phyloP scores from a whole-genome alignment of 257 asterid species.

The Jasminum sambac region DNA sequence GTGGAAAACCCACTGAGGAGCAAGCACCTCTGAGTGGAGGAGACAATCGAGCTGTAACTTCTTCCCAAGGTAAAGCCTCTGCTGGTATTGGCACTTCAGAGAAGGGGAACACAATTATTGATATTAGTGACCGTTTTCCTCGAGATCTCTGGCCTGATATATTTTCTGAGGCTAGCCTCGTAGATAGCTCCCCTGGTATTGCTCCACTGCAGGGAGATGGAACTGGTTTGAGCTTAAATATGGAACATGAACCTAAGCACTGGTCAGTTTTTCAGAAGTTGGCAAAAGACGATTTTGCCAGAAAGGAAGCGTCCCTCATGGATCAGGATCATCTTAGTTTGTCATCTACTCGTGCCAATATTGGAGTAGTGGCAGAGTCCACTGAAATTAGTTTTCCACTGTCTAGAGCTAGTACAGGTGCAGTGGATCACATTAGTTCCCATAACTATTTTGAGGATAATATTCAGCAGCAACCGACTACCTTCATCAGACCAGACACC shows the following conservation, averaged over 20 bases:
- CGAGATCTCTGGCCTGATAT: slow-evolving; percentile 78
- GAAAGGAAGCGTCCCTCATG: slow-evolving; percentile 82
- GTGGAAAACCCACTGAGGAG: slow-evolving; percentile 38
- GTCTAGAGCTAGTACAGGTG: slow-evolving; percentile 38
- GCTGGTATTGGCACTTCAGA: slow-evolving; percentile 38
- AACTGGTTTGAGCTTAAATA: slow-evolving; percentile 69
- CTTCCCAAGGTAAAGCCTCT: slow-evolving; percentile 41
- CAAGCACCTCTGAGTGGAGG: slow-evolving; percentile 31
- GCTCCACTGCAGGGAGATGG: slow-evolving; percentile 47
- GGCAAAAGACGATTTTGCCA: slow-evolving; percentile 56
- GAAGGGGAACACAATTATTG: slow-evolving; percentile 72
- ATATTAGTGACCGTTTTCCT: slow-evolving; percentile 83
- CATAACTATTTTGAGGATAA: slow-evolving; percentile 37
- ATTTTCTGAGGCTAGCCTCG: slow-evolving; percentile 57
- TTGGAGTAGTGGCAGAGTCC: slow-evolving; percentile 42
- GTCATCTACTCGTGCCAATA: slow-evolving; percentile 45
- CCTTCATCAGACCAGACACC: slow-evolving; percentile 38
- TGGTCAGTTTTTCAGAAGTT: slow-evolving; percentile 81
- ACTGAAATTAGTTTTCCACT: slow-evolving; percentile 49
- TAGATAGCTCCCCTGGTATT: slow-evolving; percentile 42
- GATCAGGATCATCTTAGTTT: slow-evolving; percentile 84
- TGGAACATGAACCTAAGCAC: slow-evolving; percentile 75
- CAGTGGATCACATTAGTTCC: slow-evolving; percentile 41
- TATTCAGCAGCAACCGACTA: slow-evolving; percentile 43
- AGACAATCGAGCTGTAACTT: slow-evolving; percentile 38